Evolutionary conservation across 192 early-diverging fungal genomes (phyloP), one percentile per base, ranked within the genome.

Genomic region (Linnemannia hyalina): DNA sequence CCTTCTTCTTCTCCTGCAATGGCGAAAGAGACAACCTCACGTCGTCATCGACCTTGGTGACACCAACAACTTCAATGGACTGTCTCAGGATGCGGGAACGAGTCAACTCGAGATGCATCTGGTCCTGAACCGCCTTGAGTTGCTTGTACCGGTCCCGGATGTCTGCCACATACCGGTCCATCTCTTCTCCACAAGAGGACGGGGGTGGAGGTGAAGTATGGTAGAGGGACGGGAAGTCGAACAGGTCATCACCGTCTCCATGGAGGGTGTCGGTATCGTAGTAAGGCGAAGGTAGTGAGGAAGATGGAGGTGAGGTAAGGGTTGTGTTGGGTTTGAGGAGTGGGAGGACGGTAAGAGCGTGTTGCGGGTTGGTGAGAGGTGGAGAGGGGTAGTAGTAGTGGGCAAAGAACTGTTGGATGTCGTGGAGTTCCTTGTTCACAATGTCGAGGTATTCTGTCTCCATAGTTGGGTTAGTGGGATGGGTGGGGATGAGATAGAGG

Each of bases 101-200:
- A 6, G 80, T 76, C 42, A 81, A 38, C 38, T 81, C 80, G 44
- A 81, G 23, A 71, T 73, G 74, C 40, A 76, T 68, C 40, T 76
- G 80, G 54, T 81, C 80, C 49, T 81, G 80, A 6, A 81, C 54
- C 4, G 42, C 49, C 41, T 81, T 81, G 36, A 81, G 68, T 23
- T 81, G 80, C 52, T 46, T 69, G 35, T 81, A 81, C 44, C 80
- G 57, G 15, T 49, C 74, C 20, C 68, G 63, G 4, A 81, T 74
- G 68, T 75, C 74, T 0, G 35, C 47, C 11, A 76, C 63, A 32
- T 73, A 38, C 23, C 22, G 70, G 1, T 80, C 72, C 38, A 10
- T 44, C 35, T 47, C 23, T 6, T 20, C 38, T 40, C 15, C 46
- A 71, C 36, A 4, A 16, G 2, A 9, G 20, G 26, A 52, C 9